Evolutionary conservation across 78 protist species (phyloP).

Genomic region (Dictyostelium purpureum): DNA sequence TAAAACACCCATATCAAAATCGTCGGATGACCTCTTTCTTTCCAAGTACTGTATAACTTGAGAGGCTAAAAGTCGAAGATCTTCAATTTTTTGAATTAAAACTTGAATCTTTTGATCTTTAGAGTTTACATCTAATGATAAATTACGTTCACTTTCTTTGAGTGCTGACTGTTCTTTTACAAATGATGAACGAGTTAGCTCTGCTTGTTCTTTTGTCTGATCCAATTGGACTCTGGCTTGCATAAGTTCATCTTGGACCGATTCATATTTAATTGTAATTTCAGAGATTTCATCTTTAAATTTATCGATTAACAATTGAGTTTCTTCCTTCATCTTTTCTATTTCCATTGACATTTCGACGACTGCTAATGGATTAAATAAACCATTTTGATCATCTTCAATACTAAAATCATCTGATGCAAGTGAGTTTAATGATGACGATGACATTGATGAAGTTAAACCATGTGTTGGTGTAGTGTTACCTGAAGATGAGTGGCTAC

Average conservation of each 20-base stretch:
- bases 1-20: constrained; percentile 2
- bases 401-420: background rate
- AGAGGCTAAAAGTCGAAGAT: constrained; percentile 11
- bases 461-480: background rate
- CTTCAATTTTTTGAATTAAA: constrained; percentile 25
- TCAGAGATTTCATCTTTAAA: constrained; percentile 70
- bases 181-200: background rate
- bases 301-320: constrained; percentile 34
- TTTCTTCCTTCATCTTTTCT: constrained; percentile 48
- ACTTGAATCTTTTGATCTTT: background rate
- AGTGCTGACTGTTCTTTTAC: constrained; percentile 7
- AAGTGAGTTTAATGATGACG: background rate
- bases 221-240: background rate
- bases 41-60: constrained; percentile 63
- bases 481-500: background rate
- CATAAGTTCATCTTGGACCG: background rate
- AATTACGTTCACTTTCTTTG: constrained; percentile 35
- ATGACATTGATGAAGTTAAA: background rate
- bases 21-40: constrained; percentile 27
- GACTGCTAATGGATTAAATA: constrained; percentile 66
- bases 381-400: background rate
- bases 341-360: constrained; percentile 57
- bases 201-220: background rate
- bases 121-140: background rate
- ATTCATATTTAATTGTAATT: constrained; percentile 28